These are phyloP conservation scores for Penstemon eatonii DNA, from an alignment of 257 asterid species.

Conservation along the genomic window DNA sequence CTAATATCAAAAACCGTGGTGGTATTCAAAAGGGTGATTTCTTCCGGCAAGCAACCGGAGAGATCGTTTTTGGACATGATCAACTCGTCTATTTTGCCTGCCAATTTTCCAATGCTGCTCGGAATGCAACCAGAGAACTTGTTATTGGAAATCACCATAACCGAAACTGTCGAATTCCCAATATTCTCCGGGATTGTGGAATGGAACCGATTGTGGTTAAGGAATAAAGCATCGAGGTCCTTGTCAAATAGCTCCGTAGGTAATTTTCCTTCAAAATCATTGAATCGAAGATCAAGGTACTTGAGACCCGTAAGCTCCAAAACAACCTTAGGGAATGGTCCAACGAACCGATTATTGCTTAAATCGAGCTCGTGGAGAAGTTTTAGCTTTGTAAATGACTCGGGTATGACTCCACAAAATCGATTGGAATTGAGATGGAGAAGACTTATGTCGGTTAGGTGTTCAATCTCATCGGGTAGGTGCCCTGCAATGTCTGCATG, in stretches of 20 bases:
- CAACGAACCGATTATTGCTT: slow-evolving; percentile 84
- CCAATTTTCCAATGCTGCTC: slow-evolving; percentile 66
- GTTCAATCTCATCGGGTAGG: slow-evolving; percentile 58
- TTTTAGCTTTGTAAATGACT: slow-evolving; percentile 36
- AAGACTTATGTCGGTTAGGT: slow-evolving; percentile 54
- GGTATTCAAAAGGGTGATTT: slow-evolving; percentile 46
- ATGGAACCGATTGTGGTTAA: slow-evolving; percentile 61
- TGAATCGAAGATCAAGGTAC: slow-evolving; percentile 68
- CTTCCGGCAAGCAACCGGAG: slow-evolving; percentile 81
- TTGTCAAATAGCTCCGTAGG: slow-evolving; percentile 50
- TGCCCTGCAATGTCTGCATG: slow-evolving; percentile 81
- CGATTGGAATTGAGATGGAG: slow-evolving; percentile 75
- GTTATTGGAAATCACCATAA: slow-evolving; percentile 62
- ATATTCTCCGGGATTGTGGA: slow-evolving; percentile 59
- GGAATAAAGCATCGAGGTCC: slow-evolving; percentile 59
- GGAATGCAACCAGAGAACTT: slow-evolving; percentile 69
- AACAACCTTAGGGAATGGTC: slow-evolving; percentile 58
- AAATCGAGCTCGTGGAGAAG: slow-evolving; percentile 61
- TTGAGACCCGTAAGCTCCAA: slow-evolving; percentile 50
- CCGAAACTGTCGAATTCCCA: slow-evolving; percentile 69
- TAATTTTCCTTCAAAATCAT: slow-evolving; percentile 75
- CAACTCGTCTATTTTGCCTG: slow-evolving; percentile 55
- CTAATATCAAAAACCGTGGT: slow-evolving; percentile 56
- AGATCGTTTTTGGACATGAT: slow-evolving; percentile 42
- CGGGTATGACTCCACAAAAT: slow-evolving; percentile 74